Conservation (phyloP, 2,329 filamentous ascomycete species). For the Neofusicoccum cordaticola region DNA sequence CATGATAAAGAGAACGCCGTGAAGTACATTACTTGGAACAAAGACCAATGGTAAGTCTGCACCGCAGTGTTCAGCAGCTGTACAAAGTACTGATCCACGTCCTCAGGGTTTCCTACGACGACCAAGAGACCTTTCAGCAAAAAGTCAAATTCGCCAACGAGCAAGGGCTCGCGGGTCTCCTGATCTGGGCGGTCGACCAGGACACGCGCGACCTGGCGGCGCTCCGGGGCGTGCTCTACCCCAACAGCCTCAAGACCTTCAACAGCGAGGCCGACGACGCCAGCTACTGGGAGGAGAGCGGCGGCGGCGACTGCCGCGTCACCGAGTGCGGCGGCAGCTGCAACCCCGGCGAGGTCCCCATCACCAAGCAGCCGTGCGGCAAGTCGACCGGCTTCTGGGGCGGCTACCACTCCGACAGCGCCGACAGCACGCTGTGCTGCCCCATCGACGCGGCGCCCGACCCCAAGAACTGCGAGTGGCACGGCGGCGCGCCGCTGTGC, state of each 20-base stretch:
- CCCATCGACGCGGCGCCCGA: background rate
- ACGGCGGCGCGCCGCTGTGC: background rate
- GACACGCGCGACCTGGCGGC: background rate
- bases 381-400: background rate
- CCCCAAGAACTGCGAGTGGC: background rate
- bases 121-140: slow-evolving; percentile 33
- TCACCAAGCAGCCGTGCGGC: background rate
- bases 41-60: slow-evolving; percentile 28
- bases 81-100: background rate
- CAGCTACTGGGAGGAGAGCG: background rate
- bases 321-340: slow-evolving; percentile 4
- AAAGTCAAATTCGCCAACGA: slow-evolving; percentile 35
- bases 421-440: background rate
- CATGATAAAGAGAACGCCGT: slow-evolving; percentile 29
- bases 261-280: background rate
- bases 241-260: background rate
- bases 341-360: background rate
- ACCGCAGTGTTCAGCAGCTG: too few species aligned
- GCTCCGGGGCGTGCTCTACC: background rate
- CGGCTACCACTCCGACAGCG: background rate
- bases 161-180: slow-evolving; percentile 31
- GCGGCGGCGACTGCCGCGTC: slow-evolving; percentile 1
- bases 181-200: background rate
- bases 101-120: slow-evolving; percentile 40
- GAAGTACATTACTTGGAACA: slow-evolving; percentile 33